phyloP scores from a whole-genome alignment of 805 yeast genomes.

The Cyberlindnera sargentensis region DNA sequence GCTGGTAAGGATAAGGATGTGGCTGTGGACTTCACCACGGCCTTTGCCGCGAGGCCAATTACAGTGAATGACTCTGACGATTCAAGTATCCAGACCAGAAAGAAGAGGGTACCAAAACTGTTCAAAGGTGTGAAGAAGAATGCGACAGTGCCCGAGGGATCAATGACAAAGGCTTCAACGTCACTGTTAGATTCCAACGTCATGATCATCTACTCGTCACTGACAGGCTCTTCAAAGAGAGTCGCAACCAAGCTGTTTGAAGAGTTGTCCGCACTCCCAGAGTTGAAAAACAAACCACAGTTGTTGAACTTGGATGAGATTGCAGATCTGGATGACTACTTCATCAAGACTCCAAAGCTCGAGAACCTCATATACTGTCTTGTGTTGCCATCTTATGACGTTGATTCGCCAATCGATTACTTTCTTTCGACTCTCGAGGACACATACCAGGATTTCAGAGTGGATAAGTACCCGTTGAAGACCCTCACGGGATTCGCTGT shows the following conservation, averaged over 20 bases:
- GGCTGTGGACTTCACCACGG: conserved; percentile 34
- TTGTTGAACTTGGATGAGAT: conserved; percentile 71
- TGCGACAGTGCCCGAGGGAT: conserved; percentile 21
- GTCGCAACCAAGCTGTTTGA: conserved; percentile 50
- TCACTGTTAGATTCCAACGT: conserved; percentile 48
- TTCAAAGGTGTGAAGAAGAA: conserved; percentile 28
- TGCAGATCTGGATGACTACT: conserved; percentile 78
- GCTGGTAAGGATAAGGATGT: conserved; percentile 12
- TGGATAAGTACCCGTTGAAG: conserved; percentile 73
- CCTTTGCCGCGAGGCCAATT: conserved; percentile 22
- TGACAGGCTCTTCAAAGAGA: conserved; percentile 76
- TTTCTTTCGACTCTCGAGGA: conserved; percentile 76
- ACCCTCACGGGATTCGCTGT: conserved; percentile 74
- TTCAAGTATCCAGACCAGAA: background rate
- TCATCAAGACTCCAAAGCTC: conserved; percentile 51
- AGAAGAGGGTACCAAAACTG: conserved; percentile 34
- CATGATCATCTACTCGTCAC: conserved; percentile 71
- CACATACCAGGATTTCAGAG: conserved; percentile 76
- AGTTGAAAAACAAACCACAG: conserved; percentile 37
- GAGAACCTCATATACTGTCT: conserved; percentile 54
- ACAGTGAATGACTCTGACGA: conserved; percentile 1
- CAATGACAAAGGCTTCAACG: conserved; percentile 34
- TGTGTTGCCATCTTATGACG: conserved; percentile 85
- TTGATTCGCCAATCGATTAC: conserved; percentile 87
- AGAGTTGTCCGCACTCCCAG: conserved; percentile 24